A percentile compares a stretch with the other conserved stretches of the same genome.
Conservation (phyloP, 169 alveolate genomes). For the Besnoitia besnoiti region DNA sequence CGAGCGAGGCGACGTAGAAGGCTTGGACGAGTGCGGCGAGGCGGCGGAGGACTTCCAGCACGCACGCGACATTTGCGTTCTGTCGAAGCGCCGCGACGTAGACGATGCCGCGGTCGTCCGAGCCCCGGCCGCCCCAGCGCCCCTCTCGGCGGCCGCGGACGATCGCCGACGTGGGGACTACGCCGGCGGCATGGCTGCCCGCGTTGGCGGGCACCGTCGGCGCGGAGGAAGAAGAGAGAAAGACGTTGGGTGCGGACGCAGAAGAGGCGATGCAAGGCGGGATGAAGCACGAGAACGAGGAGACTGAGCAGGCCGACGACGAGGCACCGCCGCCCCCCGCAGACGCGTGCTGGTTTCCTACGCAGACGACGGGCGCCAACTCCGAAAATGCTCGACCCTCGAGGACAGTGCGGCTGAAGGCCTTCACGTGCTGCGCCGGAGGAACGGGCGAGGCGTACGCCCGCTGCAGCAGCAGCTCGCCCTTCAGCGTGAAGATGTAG, state of each 20-base stretch:
- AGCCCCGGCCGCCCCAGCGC: background rate
- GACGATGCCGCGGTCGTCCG: background rate
- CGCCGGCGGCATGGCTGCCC: background rate
- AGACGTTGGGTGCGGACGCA: background rate
- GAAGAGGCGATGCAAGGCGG: background rate
- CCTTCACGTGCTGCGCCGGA: background rate
- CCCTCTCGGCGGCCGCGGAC: slow-evolving; percentile 14
- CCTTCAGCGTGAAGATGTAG: slow-evolving; percentile 22
- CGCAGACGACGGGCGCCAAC: slow-evolving; percentile 30
- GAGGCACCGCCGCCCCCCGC: background rate
- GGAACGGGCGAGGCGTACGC: slow-evolving; percentile 18
- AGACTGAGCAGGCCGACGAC: background rate
- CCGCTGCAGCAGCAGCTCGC: slow-evolving; percentile 41
- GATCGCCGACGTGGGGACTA: background rate
- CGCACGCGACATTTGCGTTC: slow-evolving; percentile 39
- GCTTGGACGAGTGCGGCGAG: slow-evolving; percentile 16
- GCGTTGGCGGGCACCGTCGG: background rate
- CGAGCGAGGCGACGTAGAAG: background rate
- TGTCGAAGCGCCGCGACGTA: slow-evolving; percentile 30
- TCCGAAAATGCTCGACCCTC: background rate
- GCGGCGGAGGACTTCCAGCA: slow-evolving; percentile 18
- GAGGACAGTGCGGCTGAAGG: background rate
- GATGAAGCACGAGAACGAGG: slow-evolving; percentile 8
- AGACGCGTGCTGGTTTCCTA: background rate
- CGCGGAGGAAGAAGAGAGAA: background rate